Percentiles rank a stretch among this genome's conserved stretches.
Evolutionary conservation across 1,284 basidiomycete species (phyloP).

Genomic region (Apiotrichum gamsii): DNA sequence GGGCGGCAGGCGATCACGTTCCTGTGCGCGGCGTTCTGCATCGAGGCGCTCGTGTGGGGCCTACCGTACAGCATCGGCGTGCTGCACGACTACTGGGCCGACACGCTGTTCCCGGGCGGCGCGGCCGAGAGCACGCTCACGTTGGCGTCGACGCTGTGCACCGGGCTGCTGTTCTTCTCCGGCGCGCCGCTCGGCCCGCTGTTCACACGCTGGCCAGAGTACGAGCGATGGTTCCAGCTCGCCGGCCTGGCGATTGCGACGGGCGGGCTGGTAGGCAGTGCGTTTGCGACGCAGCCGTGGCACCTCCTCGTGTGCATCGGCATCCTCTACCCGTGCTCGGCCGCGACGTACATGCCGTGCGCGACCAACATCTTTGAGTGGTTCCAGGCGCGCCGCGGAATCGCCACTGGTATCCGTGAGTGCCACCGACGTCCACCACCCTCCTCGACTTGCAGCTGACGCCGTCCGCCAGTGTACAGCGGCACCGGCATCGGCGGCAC

Average conservation of each 20-base stretch:
- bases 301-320: conserved; percentile 44
- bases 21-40: conserved; percentile 29
- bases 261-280: conserved; percentile 28
- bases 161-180: conserved; percentile 41
- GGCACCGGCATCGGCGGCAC: conserved; percentile 44
- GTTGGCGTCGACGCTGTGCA: conserved; percentile 42
- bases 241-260: conserved; percentile 26
- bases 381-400: conserved; percentile 40
- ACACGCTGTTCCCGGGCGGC: conserved; percentile 28
- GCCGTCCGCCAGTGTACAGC: too few species aligned
- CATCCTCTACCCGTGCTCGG: conserved; percentile 32
- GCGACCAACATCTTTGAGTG: conserved; percentile 45
- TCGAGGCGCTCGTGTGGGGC: conserved; percentile 32
- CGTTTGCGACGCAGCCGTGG: conserved; percentile 42
- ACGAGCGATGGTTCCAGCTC: conserved; percentile 24
- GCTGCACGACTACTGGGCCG: conserved; percentile 43
- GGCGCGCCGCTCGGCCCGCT: conserved; percentile 34
- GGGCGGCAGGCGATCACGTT: conserved; percentile 43
- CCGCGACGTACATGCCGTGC: conserved; percentile 40
- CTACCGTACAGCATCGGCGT: conserved; percentile 45
- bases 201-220: conserved; percentile 30
- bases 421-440: too few species aligned
- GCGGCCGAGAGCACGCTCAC: conserved; percentile 30
- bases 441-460: too few species aligned
- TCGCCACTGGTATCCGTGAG: conserved; percentile 43